These are phyloP conservation scores for Termitomyces heimii DNA, from an alignment of 768 basidiomycete species.

Conservation along the genomic window DNA sequence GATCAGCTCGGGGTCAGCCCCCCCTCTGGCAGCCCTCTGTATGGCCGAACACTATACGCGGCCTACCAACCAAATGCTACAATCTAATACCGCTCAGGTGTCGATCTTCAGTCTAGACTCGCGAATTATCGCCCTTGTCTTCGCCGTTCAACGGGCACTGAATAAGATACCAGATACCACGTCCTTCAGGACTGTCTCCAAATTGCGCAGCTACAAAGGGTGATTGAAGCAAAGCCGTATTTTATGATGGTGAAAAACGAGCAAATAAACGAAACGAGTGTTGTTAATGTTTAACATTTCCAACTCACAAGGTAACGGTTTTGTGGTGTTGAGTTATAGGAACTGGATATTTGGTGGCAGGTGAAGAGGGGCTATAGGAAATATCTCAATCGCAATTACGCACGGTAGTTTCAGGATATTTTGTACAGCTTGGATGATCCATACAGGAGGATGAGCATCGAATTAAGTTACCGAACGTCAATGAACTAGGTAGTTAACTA, in stretches of 20 bases:
- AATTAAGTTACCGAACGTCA: too few relatives aligned
- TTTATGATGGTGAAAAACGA: background rate
- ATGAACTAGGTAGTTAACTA: background rate
- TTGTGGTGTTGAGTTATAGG: background rate
- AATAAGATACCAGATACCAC: background rate
- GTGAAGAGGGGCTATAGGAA: background rate
- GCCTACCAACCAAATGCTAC: background rate
- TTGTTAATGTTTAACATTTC: background rate
- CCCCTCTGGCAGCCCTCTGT: background rate
- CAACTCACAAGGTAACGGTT: background rate
- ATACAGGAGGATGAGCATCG: background rate
- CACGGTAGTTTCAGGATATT: slow-evolving; percentile 3
- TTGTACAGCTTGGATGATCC: slow-evolving; percentile 2
- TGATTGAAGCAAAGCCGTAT: background rate
- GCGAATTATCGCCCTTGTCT: background rate
- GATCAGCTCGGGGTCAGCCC: background rate
- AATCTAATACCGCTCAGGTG: background rate
- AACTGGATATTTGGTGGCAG: slow-evolving; percentile 1
- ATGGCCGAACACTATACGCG: background rate
- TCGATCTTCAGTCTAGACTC: background rate
- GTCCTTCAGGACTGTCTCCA: background rate
- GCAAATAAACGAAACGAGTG: background rate
- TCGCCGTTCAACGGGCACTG: background rate
- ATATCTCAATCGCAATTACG: slow-evolving; percentile 4
- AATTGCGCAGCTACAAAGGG: background rate